phyloP scores from a whole-genome alignment of 78 protist species.

The Mastigamoeba balamuthi region DNA sequence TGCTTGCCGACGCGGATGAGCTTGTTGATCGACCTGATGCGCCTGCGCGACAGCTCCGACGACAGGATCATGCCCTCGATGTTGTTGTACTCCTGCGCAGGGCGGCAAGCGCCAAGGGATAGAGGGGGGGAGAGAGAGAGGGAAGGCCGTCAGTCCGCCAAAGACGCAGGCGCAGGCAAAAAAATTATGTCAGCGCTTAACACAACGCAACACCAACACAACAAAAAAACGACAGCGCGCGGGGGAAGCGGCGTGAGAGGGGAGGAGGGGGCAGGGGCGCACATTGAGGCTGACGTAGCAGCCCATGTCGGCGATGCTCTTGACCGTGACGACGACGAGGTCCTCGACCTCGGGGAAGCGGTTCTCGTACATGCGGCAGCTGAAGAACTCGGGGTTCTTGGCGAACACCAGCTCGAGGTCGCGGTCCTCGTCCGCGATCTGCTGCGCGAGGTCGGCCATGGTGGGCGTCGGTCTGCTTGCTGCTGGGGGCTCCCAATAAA shows the following conservation, averaged over 20 bases:
- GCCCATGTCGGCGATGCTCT: conserved; percentile 76
- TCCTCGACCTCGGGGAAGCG: conserved; percentile 87
- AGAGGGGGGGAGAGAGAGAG: no score
- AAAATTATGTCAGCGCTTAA: no score
- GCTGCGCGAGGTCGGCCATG: no score
- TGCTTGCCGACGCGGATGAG: conserved; percentile 79
- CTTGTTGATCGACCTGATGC: conserved; percentile 90
- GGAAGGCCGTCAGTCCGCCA: no score
- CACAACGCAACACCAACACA: no score
- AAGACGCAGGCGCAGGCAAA: no score
- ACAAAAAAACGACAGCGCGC: not conserved
- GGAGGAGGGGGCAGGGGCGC: not conserved
- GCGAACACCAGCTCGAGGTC: no score
- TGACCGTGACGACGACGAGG: conserved; percentile 78
- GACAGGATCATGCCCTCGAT: conserved; percentile 92
- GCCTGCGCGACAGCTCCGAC: conserved; percentile 88
- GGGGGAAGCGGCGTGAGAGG: not conserved
- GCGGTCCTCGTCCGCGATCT: no score
- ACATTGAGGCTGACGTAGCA: conserved; percentile 76
- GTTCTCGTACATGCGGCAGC: conserved; percentile 85
- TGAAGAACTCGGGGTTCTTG: conserved; percentile 9
- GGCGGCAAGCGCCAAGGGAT: no score
- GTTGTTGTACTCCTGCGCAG: conserved; percentile 67
- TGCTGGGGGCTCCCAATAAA: no score
- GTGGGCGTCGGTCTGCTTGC: no score